Evolutionary conservation across 129 eudicot species (phyloP).

Genomic region (sunflower (Helianthus annuus)): HanXRQr2.0-SUNRISE NC_035439.2:141916069-141916568

Average conservation of each 20-base stretch:
- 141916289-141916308: constrained; percentile 17
- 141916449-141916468: constrained; percentile 23
- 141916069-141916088: no score
- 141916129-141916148: no score
- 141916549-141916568: constrained; percentile 33
- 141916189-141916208: constrained; percentile 4
- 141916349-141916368: constrained; percentile 21
- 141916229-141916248: constrained; percentile 18
- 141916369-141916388: constrained; percentile 11
- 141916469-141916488: constrained; percentile 29
- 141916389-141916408: constrained; percentile 21
- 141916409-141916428: constrained; percentile 26
- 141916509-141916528: constrained; percentile 34
- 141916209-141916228: constrained; percentile 24
- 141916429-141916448: constrained; percentile 16
- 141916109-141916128: no score
- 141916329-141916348: constrained; percentile 25
- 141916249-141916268: constrained; percentile 31
- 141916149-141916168: not conserved
- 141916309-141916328: constrained; percentile 32
- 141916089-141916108: not conserved
- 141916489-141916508: constrained; percentile 23
- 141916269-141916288: constrained; percentile 30
- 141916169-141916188: not conserved
- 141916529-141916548: constrained; percentile 33